phyloP scores from a whole-genome alignment of 2,329 filamentous ascomycete species.

The Ascochyta lentis region DNA sequence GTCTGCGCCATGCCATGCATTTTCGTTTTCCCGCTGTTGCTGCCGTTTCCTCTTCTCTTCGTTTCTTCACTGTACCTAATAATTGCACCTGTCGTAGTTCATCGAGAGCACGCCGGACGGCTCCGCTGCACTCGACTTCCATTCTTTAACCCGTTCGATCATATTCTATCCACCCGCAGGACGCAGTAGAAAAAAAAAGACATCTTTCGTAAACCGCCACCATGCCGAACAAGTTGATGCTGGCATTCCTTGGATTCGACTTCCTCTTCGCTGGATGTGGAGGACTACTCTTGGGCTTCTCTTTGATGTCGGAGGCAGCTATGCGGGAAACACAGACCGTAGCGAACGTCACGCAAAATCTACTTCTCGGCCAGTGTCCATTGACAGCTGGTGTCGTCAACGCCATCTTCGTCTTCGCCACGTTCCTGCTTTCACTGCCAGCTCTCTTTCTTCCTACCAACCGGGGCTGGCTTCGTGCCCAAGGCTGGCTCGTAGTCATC shows the following conservation, averaged over 20 bases:
- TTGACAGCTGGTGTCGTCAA: constrained; percentile 74
- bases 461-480: constrained; percentile 73
- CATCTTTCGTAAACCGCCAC: constrained; percentile 31
- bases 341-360: constrained; percentile 58
- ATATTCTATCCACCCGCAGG: constrained; percentile 17
- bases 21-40: constrained; percentile 31
- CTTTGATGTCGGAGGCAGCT: constrained; percentile 57
- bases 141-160: constrained; percentile 31
- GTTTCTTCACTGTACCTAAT: constrained; percentile 41
- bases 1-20: constrained; percentile 32
- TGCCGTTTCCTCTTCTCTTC: constrained; percentile 37
- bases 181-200: constrained; percentile 10
- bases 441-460: constrained; percentile 71
- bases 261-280: constrained; percentile 61
- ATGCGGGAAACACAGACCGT: constrained; percentile 53
- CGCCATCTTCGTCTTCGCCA: constrained; percentile 72
- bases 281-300: constrained; percentile 60
- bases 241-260: constrained; percentile 59
- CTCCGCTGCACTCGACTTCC: constrained; percentile 44
- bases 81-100: constrained; percentile 37
- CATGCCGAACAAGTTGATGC: constrained; percentile 61
- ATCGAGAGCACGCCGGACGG: constrained; percentile 49
- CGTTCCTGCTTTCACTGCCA: constrained; percentile 73
- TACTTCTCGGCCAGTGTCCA: constrained; percentile 61
- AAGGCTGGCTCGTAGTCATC: constrained; percentile 70